phyloP scores from a whole-genome alignment of 106 monocot species.

The Apostasia ramifera region DNA sequence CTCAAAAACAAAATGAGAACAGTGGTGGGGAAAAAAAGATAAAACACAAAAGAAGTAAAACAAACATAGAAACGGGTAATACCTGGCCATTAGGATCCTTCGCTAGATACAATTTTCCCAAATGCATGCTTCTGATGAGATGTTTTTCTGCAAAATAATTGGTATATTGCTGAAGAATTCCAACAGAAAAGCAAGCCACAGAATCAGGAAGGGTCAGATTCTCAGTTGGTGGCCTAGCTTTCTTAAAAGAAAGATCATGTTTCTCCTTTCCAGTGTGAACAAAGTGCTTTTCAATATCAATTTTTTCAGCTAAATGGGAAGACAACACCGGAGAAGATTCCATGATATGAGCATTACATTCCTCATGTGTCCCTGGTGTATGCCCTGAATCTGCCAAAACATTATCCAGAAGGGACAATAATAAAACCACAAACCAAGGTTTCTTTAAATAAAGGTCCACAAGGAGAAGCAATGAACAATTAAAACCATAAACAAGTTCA shows the following conservation, averaged over 20 bases:
- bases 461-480: no score
- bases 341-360: constrained; percentile 11
- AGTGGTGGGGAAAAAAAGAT: no score
- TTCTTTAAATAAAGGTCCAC: no score
- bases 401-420: neutral
- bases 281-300: neutral
- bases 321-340: neutral
- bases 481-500: constrained; percentile 4
- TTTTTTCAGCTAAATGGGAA: constrained; percentile 10
- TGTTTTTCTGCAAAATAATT: constrained; percentile 6
- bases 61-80: neutral
- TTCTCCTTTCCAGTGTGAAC: neutral
- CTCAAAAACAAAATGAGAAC: no score
- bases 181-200: constrained; percentile 15
- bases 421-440: neutral
- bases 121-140: constrained; percentile 2
- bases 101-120: constrained; percentile 3
- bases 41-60: no score
- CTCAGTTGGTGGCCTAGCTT: neutral
- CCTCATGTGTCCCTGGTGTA: constrained; percentile 1
- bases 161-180: constrained; percentile 4
- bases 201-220: constrained; percentile 1
- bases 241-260: constrained; percentile 1
- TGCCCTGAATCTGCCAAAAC: neutral
- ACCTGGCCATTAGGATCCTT: neutral